phyloP scores from a whole-genome alignment of 2,329 filamentous ascomycete species.

The Colletotrichum cereale region DNA sequence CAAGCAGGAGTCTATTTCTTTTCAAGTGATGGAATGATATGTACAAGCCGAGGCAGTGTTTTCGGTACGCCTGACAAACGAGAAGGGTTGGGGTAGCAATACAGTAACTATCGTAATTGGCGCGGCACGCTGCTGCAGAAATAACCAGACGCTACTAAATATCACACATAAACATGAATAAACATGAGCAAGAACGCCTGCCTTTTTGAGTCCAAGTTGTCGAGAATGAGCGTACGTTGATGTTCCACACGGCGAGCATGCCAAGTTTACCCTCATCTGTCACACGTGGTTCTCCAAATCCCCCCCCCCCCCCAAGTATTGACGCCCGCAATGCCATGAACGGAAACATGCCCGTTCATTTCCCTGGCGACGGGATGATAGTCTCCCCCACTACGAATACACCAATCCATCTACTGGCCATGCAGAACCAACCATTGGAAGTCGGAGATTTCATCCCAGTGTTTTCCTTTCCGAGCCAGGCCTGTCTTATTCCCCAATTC shows the following conservation, averaged over 20 bases:
- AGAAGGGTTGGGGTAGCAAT: background rate
- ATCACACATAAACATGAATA: no score
- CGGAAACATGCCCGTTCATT: slow-evolving; percentile 17
- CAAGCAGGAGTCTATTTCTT: background rate
- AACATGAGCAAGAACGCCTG: background rate
- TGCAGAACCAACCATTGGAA: slow-evolving; percentile 14
- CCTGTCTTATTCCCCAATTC: slow-evolving; percentile 30
- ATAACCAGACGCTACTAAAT: background rate
- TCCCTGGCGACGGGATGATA: slow-evolving; percentile 12
- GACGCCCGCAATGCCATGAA: background rate
- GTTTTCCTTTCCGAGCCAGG: background rate
- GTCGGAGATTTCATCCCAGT: background rate
- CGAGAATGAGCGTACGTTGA: background rate
- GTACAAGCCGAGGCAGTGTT: background rate
- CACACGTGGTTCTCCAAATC: slow-evolving; percentile 1
- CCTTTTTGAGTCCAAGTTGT: no score
- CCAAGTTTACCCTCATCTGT: background rate
- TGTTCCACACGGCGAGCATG: background rate
- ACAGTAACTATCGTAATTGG: slow-evolving; percentile 22
- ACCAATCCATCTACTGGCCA: slow-evolving; percentile 1
- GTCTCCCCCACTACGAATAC: background rate
- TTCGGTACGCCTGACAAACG: background rate
- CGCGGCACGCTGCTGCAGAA: slow-evolving; percentile 24
- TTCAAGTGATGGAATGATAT: background rate
- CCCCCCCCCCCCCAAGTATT: background rate